Evolutionary conservation across 805 yeast genomes (phyloP), one percentile per base, ranked within the genome.

Genomic region (Wickerhamomyces chaumierensis): DNA sequence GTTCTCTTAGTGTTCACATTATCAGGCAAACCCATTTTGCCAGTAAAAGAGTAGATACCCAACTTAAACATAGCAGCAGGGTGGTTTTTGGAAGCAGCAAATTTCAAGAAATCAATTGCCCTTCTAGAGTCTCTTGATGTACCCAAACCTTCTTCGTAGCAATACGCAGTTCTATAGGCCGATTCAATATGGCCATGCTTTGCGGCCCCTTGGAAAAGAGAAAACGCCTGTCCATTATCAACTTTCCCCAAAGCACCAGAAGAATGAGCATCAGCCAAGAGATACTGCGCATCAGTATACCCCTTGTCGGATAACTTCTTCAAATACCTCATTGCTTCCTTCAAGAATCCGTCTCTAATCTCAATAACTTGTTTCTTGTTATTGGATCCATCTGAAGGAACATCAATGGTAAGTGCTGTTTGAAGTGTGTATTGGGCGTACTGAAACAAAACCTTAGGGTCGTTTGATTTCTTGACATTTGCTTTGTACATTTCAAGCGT

Each of bases 61-160:
- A 87, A 66, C 56, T 88, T 84, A 63, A 80, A 82, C 94, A 90
- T 86, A 4, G 97, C 96, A n/a, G 94, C 88, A 0, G 96, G 87
- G 58, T 90, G 98, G 52, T 84, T 86, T 55, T 82, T 81, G 25
- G 87, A 71, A 0, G 97, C 94, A 0, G 97, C 95, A 53, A 78
- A 77, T 54, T 81, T 81, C 42, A 86, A 63, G 55, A 79, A 86
- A 48, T 85, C 94, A 7, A 86, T 64, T 1, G 94, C 87, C 50
- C 85, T 81, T 40, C 94, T 71, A 0, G 94, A 79, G 57, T 92
- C 96, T 48, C 92, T 71, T 17, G 85, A 77, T 4, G 90, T 81
- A 4, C 98, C 98, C 59, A 88, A 66, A 15, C 98, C 98, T 60
- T 87, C 94, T 58, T 88, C 95, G 49, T 80, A 83, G 60, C 96